phyloP scores from a whole-genome alignment of 2,329 filamentous ascomycete genomes.

The Coniochaeta hoffmannii region DNA sequence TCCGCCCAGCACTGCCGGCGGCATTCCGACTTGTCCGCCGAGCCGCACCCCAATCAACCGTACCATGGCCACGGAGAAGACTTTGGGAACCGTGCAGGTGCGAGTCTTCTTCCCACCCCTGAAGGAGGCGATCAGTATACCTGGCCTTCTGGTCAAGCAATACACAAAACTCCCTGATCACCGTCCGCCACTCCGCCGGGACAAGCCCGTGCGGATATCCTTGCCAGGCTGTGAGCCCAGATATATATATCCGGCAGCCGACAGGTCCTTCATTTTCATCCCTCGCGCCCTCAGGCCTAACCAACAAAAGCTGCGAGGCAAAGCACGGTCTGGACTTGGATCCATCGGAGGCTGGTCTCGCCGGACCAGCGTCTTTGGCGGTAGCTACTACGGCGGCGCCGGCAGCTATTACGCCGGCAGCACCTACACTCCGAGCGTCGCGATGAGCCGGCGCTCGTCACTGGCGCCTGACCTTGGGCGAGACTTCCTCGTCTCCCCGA shows the following conservation, averaged over 20 bases:
- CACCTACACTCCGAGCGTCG: constrained; percentile 76
- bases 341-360: constrained; percentile 63
- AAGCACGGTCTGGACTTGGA: constrained; percentile 64
- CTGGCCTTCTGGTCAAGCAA: constrained; percentile 74
- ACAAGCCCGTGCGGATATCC: constrained; percentile 93
- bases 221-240: constrained; percentile 71
- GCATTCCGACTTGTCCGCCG: constrained; percentile 49
- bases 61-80: constrained; percentile 73
- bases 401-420: constrained; percentile 61
- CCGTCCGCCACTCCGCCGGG: constrained; percentile 83
- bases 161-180: constrained; percentile 94
- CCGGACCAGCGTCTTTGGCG: constrained; percentile 74
- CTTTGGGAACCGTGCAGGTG: constrained; percentile 78
- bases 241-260: constrained; percentile 84
- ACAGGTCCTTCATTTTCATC: constrained; percentile 97
- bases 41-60: constrained; percentile 62
- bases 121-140: constrained; percentile 61
- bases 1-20: constrained; percentile 45
- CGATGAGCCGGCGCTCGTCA: constrained; percentile 87
- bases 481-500: constrained; percentile 73
- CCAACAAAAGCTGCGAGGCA: constrained; percentile 71
- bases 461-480: constrained; percentile 56
- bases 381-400: constrained; percentile 39
- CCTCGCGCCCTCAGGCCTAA: constrained; percentile 89
- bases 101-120: constrained; percentile 74